Evolutionary conservation across 1,284 basidiomycete species (phyloP).

Genomic region (Gomphus bonarii): DNA sequence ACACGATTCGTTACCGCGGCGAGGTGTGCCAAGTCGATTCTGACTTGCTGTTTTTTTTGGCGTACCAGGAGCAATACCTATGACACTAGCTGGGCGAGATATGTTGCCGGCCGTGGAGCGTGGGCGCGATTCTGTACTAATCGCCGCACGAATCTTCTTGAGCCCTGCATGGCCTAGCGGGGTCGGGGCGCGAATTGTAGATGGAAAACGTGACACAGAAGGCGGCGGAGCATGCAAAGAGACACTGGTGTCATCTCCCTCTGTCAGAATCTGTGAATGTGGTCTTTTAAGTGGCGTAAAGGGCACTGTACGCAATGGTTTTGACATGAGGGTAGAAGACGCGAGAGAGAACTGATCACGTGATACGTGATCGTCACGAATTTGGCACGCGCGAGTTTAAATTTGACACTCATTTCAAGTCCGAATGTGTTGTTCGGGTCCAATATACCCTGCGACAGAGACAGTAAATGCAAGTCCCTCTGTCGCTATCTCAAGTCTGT

Average conservation of each 20-base stretch:
- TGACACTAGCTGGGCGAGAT: conserved; percentile 2
- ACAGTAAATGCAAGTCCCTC: too few species aligned
- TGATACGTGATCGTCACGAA: background rate
- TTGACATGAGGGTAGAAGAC: conserved; percentile 3
- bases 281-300: conserved; percentile 8
- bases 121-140: conserved; percentile 6
- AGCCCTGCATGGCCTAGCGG: background rate
- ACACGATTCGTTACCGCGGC: background rate
- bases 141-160: conserved; percentile 9
- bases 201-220: conserved; percentile 7
- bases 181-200: conserved; percentile 7
- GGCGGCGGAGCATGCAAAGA: background rate
- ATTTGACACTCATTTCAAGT: too few species aligned
- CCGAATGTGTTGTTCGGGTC: too few species aligned
- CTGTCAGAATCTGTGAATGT: background rate
- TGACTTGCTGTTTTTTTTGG: conserved; percentile 4
- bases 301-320: conserved; percentile 1
- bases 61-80: conserved; percentile 6
- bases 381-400: background rate
- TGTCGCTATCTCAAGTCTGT: too few species aligned
- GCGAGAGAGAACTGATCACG: background rate
- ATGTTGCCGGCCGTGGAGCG: conserved; percentile 2
- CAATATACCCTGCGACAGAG: too few species aligned
- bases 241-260: background rate
- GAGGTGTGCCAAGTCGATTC: conserved; percentile 1